Conservation (phyloP, 1,284 basidiomycete species). For the Ceratobasidium sp. region DNA sequence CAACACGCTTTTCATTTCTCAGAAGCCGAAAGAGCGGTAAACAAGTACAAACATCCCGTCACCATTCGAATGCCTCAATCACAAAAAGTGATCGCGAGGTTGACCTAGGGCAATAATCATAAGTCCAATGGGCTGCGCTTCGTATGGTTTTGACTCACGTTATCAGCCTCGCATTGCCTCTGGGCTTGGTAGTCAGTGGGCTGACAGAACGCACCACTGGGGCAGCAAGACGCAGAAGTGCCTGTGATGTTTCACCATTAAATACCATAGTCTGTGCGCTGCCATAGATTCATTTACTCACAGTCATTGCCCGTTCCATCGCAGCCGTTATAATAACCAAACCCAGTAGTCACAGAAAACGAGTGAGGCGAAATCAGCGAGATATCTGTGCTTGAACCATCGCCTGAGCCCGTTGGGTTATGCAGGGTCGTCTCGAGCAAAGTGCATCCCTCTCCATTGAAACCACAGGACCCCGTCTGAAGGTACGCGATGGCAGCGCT, state of each 20-base stretch:
- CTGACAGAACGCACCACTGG: slow-evolving; percentile 55
- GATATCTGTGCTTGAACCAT: slow-evolving; percentile 63
- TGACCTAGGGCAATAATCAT: slow-evolving; percentile 46
- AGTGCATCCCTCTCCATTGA: slow-evolving; percentile 63
- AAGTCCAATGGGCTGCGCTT: background rate
- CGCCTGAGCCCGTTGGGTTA: slow-evolving; percentile 60
- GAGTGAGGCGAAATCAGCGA: slow-evolving; percentile 62
- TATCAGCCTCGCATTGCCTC: slow-evolving; percentile 59
- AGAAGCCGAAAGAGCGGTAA: too few species aligned
- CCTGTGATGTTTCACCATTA: slow-evolving; percentile 43
- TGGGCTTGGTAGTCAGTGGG: slow-evolving; percentile 57
- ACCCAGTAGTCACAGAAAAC: slow-evolving; percentile 61
- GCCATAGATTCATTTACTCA: slow-evolving; percentile 51
- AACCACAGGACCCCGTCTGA: slow-evolving; percentile 59
- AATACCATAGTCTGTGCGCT: too few species aligned
- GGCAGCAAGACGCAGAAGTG: slow-evolving; percentile 52
- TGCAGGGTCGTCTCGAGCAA: slow-evolving; percentile 61
- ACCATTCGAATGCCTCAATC: background rate
- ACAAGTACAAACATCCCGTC: too few species aligned
- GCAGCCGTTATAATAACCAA: slow-evolving; percentile 62
- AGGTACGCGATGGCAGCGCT: slow-evolving; percentile 61
- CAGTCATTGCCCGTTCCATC: slow-evolving; percentile 60
- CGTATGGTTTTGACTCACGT: slow-evolving; percentile 54
- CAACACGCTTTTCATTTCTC: too few species aligned
- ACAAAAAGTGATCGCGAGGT: slow-evolving; percentile 51